Evolutionary conservation across 129 eudicot genomes (phyloP), one percentile per base, ranked within the genome.

Genomic region (Tanacetum coccineum): DNA sequence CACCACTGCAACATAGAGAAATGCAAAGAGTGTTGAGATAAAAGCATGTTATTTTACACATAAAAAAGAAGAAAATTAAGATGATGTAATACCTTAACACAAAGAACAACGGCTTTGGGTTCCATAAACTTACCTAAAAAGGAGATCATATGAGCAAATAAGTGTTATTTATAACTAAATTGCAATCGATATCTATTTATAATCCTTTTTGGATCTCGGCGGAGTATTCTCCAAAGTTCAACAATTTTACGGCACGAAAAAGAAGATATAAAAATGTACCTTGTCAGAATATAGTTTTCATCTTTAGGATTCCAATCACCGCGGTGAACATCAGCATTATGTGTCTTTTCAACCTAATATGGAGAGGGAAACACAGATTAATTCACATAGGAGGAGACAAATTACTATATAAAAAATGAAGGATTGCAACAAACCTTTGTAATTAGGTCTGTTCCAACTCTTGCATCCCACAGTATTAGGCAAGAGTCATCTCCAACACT

Each of bases 291-390:
- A 61, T 81, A 77, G 74, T 92, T 85, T 22, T 74, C 81, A 77
- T 92, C 91, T 55, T 83, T 95, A 52, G 91, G 84, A 71, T 79
- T 92, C 98, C 98, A 92, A 74, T 92, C 98, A 74, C 88, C 98
- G 39, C 98, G 85, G 66, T 92, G 98, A 72, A 92, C 91, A 86
- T 92, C 98, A 76, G 96, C 95, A 85, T n/a, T n/a, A n/a, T n/a
- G n/a, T n/a, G n/a, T n/a, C n/a, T n/a, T n/a, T n/a, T n/a, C n/a
- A n/a, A n/a, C n/a, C n/a, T n/a, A n/a, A n/a, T n/a, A n/a, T n/a
- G n/a, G n/a, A n/a, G n/a, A n/a, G n/a, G n/a, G n/a, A n/a, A n/a
- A n/a, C n/a, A n/a, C n/a, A n/a, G n/a, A n/a, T n/a, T n/a, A n/a
- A n/a, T n/a, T n/a, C n/a, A n/a, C n/a, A n/a, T n/a, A n/a, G n/a